These are phyloP conservation scores for Copromyces sp. DNA, from an alignment of 495 filamentous ascomycete species.

Conservation along the genomic window DNA sequence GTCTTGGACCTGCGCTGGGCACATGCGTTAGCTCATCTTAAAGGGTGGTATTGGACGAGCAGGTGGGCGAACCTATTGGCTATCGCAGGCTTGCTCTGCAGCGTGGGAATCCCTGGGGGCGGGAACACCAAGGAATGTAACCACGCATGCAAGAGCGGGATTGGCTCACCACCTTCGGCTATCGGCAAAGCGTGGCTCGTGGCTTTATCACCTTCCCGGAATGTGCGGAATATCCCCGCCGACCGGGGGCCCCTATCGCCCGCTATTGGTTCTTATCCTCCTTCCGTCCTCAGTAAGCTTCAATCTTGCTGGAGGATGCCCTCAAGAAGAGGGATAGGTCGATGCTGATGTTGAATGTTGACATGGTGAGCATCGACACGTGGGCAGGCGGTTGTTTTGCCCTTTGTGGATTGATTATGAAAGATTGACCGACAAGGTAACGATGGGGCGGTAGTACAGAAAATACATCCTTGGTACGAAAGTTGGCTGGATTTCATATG, in stretches of 20 bases:
- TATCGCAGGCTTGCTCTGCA: neutral
- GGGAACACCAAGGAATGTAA: neutral
- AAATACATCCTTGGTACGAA: too few relatives aligned
- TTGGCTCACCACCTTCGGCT: neutral
- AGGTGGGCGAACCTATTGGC: neutral
- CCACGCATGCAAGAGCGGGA: neutral
- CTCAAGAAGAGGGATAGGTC: neutral
- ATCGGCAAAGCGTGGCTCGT: neutral
- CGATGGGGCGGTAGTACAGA: too few relatives aligned
- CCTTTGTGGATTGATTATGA: neutral
- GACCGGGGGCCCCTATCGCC: neutral
- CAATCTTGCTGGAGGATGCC: neutral
- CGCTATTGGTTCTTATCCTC: neutral
- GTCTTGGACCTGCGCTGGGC: neutral
- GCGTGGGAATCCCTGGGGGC: neutral
- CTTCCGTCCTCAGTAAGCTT: neutral
- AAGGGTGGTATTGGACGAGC: neutral
- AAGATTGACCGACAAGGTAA: neutral
- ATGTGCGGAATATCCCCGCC: neutral
- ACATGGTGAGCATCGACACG: neutral
- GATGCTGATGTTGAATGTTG: neutral
- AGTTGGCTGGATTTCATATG: too few relatives aligned
- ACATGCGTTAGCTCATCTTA: neutral
- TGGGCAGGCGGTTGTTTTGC: neutral
- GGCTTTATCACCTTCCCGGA: neutral